Evolutionary conservation across 306 rosid species (phyloP).

Genomic region (Fagus sylvatica): DNA sequence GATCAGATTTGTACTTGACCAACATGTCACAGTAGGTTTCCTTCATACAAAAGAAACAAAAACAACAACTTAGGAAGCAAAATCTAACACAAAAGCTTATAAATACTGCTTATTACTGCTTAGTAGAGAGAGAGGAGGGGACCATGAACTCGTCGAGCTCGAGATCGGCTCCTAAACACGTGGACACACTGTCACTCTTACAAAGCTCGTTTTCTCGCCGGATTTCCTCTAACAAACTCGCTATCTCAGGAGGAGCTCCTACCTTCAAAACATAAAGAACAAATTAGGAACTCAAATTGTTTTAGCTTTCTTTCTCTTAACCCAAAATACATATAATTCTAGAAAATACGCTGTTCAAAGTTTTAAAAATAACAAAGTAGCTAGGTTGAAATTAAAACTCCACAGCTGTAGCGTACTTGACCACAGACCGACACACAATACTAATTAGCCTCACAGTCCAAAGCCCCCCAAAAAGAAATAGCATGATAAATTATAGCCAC

Average conservation of each 20-base stretch:
- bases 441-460: background rate
- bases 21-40: slow-evolving; percentile 86
- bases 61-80: slow-evolving; percentile 13
- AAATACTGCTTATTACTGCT: background rate
- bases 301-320: background rate
- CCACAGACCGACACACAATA: background rate
- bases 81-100: slow-evolving; percentile 23
- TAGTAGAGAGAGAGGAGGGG: slow-evolving; percentile 40
- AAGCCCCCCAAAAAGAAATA: background rate
- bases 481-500: background rate
- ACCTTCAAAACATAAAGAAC: slow-evolving; percentile 42
- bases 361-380: background rate
- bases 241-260: slow-evolving; percentile 95
- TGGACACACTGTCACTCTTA: slow-evolving; percentile 62
- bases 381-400: slow-evolving; percentile 1
- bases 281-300: background rate
- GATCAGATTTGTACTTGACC: slow-evolving; percentile 83
- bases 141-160: slow-evolving; percentile 99
- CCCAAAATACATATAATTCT: background rate
- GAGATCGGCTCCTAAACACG: slow-evolving; percentile 97
- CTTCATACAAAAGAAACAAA: slow-evolving; percentile 23
- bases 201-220: slow-evolving; percentile 61
- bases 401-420: background rate
- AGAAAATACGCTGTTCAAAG: too few species aligned
- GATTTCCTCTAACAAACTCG: slow-evolving; percentile 75